Conservation (phyloP, 352 stramenopile species). For the Phytopythium vexans region DNA sequence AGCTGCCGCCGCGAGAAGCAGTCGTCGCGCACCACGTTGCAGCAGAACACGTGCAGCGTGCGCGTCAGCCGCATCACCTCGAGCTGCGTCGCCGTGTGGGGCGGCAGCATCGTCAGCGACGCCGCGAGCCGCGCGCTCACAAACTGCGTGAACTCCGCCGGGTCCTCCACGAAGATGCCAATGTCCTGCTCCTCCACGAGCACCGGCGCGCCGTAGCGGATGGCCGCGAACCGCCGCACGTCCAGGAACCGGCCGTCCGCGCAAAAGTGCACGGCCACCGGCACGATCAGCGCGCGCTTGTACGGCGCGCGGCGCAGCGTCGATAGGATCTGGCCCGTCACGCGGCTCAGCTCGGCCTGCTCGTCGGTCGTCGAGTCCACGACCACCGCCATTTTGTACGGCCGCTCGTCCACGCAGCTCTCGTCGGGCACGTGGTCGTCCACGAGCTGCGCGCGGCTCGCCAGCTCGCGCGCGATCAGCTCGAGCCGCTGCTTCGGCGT, state of each 20-base stretch:
- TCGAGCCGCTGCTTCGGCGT: slow-evolving; percentile 16
- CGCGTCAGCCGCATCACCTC: slow-evolving; percentile 64
- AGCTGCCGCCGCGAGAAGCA: slow-evolving; percentile 71
- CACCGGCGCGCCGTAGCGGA: slow-evolving; percentile 63
- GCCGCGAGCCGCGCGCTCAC: slow-evolving; percentile 48
- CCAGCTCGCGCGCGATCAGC: slow-evolving; percentile 27
- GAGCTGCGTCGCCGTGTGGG: slow-evolving; percentile 53
- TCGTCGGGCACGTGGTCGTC: slow-evolving; percentile 20
- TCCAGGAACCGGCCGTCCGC: slow-evolving; percentile 40
- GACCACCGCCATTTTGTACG: slow-evolving; percentile 64
- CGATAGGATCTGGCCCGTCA: slow-evolving; percentile 47
- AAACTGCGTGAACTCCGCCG: slow-evolving; percentile 62
- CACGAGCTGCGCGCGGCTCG: slow-evolving; percentile 43
- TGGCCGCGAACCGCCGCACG: slow-evolving; percentile 43
- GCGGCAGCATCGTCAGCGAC: slow-evolving; percentile 59
- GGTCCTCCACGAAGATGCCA: slow-evolving; percentile 53
- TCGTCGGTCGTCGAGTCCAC: slow-evolving; percentile 45
- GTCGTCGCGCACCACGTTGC: slow-evolving; percentile 59
- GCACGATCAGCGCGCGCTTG: slow-evolving; percentile 49
- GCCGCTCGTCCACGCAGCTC: slow-evolving; percentile 37
- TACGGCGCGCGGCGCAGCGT: slow-evolving; percentile 37
- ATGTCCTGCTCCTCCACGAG: slow-evolving; percentile 60
- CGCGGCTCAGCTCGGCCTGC: slow-evolving; percentile 47
- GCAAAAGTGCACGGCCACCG: slow-evolving; percentile 65
- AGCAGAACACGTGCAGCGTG: slow-evolving; percentile 69